A percentile compares a stretch with the other conserved stretches of the same genome.
Conservation (phyloP, 2,329 filamentous ascomycete species). For the Gaeumannomyces tritici region DNA sequence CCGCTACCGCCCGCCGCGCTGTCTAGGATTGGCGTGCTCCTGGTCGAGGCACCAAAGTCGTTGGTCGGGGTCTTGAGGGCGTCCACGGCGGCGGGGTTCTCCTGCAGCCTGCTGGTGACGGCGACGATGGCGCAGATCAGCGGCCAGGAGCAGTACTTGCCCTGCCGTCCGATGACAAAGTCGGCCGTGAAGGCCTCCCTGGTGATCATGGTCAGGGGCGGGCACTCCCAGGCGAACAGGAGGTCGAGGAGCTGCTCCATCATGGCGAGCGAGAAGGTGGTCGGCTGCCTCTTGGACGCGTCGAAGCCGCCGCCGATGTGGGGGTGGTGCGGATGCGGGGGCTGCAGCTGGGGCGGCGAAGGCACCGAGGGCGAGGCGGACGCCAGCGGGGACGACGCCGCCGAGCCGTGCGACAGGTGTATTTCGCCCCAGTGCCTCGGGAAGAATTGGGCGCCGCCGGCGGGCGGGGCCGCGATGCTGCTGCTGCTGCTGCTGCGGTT, state of each 20-base stretch:
- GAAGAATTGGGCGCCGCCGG: not conserved
- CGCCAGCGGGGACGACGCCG: not conserved
- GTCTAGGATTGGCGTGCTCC: not conserved
- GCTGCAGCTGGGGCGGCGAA: not conserved
- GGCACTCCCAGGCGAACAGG: slow-evolving; percentile 40
- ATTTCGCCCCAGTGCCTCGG: not conserved
- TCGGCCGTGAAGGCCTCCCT: slow-evolving; percentile 35
- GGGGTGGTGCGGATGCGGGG: not conserved
- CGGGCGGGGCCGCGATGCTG: too few relatives aligned
- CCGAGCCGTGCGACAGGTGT: not conserved
- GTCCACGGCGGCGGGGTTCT: not conserved
- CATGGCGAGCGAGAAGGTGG: not conserved
- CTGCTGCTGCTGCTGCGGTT: not conserved
- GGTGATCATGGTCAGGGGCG: slow-evolving; percentile 39
- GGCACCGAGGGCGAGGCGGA: not conserved
- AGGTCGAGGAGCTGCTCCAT: slow-evolving; percentile 11
- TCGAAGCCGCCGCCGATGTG: too few relatives aligned
- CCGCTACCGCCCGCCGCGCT: too few relatives aligned
- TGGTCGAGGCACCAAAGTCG: not conserved
- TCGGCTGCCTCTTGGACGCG: not conserved
- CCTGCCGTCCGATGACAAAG: slow-evolving; percentile 25
- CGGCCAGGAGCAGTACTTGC: slow-evolving; percentile 34
- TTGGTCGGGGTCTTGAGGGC: not conserved
- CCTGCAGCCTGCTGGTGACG: slow-evolving; percentile 1
- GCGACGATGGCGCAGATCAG: slow-evolving; percentile 30